Evolutionary conservation across 345 rosid genomes (phyloP), one percentile per base, ranked within the genome.

Genomic region (Carallia brachiata): DNA sequence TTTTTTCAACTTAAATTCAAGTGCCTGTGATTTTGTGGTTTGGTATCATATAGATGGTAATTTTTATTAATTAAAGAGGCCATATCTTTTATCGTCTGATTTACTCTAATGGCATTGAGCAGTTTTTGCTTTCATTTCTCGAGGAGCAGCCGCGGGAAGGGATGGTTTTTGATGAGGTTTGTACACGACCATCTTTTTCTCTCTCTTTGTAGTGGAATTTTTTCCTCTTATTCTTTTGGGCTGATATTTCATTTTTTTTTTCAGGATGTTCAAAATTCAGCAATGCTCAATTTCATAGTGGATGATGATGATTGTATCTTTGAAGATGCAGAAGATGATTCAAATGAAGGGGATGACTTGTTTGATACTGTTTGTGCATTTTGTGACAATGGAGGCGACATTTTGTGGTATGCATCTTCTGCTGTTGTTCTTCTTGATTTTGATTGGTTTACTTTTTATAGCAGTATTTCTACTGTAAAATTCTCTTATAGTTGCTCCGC

Each of bases 311-410:
- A 77, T 71, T 85, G 73, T 59, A 59, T 67, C 55, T 37, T 68
- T 65, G 80, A 81, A 65, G 84, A 73, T 67, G 66, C 48, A 63
- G 86, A 82, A 54, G 88, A 80, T 61, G 83, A 39, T 44, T 79
- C 77, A 2, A 68, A 72, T 39, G 84, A 82, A 1, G 89, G 84
- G 4, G 87, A 85, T 27, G 89, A 85, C 2, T 55, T 76, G 40
- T 90, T 84, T 80, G 98, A 89, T 80, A 67, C 87, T 56, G 94
- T 87, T 68, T 91, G 98, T 85, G 85, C 96, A 7, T 71, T 91
- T 50, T 93, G 97, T 79, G 98, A 93, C 73, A 87, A 93, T 73
- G 98, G 98, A 36, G 98, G 98, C 17, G 70, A 77, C 0, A 70
- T 94, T 52, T 9, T 92, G 70, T 88, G 94, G 98, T 92, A 88